These are phyloP conservation scores for Aureobasidium namibiae DNA, from an alignment of 2,329 filamentous ascomycete genomes.

Conservation along the genomic window DNA sequence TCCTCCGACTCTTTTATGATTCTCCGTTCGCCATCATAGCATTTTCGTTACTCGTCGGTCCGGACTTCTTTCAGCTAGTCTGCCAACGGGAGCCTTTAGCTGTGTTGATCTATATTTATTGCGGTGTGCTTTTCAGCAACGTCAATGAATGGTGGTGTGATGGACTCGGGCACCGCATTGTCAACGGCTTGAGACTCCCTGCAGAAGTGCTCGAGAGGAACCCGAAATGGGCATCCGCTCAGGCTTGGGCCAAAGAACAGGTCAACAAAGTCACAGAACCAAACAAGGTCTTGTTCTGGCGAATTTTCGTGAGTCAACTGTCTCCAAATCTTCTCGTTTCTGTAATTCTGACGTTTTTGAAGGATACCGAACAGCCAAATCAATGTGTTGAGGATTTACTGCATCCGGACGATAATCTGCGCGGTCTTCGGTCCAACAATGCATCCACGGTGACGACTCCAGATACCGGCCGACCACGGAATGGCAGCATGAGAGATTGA, in stretches of 20 bases:
- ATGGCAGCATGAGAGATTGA: not conserved
- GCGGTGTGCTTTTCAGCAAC: not conserved
- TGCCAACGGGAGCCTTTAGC: not conserved
- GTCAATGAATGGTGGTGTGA: conserved; percentile 6
- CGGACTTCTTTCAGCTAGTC: conserved; percentile 1
- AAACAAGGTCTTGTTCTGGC: not conserved
- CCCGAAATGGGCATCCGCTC: not conserved
- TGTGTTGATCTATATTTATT: not conserved
- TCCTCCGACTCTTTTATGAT: not conserved
- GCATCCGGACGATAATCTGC: not conserved
- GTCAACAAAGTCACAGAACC: not conserved
- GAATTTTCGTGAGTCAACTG: not conserved
- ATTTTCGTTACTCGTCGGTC: conserved; percentile 1
- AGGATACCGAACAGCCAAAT: not conserved
- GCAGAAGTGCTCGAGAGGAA: not conserved
- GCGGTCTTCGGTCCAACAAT: not conserved
- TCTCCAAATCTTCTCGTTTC: too few species aligned
- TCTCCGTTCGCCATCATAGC: not conserved
- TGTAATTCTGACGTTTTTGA: not conserved
- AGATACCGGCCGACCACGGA: not conserved
- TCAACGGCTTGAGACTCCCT: not conserved
- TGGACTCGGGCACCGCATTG: not conserved
- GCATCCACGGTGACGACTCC: not conserved
- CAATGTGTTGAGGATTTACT: not conserved
- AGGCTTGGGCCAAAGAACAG: not conserved